Evolutionary conservation across 2,329 filamentous ascomycete genomes (phyloP), one percentile per base, ranked within the genome.

Genomic region (Xylaria sp.): DNA sequence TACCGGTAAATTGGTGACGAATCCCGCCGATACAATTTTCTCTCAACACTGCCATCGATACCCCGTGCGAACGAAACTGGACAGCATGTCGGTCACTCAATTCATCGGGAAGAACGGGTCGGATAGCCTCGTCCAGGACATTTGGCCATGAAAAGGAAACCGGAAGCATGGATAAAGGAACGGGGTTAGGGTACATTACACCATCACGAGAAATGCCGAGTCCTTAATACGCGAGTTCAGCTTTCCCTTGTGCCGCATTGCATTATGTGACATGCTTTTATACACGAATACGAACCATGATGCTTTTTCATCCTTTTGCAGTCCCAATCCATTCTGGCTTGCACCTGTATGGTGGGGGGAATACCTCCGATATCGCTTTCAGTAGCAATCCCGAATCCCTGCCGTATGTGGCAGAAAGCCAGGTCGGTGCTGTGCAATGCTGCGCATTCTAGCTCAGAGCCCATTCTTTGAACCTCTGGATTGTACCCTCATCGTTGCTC

Each of bases 121-220:
- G 48, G 57, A 54, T 64, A 60, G 52, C 52, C 62, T 68, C 39
- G 39, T 57, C 46, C 46, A 65, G 54, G 39, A 54, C 43, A 54
- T 48, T 56, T 65, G 57, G 36, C 56, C 65, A 43, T 39, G 25
- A 63, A 59, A 67, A 56, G 39, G 65, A 55, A 66, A 60, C 48
- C 43, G 36, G 61, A 51, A 51, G 65, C 64, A 68, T 68, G 48
- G 62, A 61, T 63, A 67, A 63, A 28, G n/a, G 60, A 39, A 46
- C 48, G 56, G 62, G 68, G 62, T 54, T 64, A 68, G 66, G 61
- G 61, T 70, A 64, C 39, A 67, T 48, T 70, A 64, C 39, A 67
- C 49, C 39, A 65, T 68, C 48, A 70, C 58, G 68, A 70, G 65
- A 64, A 70, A 70, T 68, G 57, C 60, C 62, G 41, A 70, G 52